phyloP scores from a whole-genome alignment of 2,329 filamentous ascomycete species.

The Aspergillus sp. region DNA sequence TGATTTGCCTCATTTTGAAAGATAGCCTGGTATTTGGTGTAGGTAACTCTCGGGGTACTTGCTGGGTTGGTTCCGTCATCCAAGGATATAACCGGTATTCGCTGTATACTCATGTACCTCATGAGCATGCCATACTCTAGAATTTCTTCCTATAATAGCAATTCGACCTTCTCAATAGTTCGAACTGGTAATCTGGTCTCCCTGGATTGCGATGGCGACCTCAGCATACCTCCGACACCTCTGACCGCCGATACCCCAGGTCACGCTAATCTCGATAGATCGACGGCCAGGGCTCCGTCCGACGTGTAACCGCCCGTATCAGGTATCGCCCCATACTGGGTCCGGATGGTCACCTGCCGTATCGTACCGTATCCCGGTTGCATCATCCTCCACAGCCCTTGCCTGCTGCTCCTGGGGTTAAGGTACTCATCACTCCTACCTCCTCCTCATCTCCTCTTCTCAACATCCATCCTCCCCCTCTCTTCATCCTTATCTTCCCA shows the following conservation, averaged over 20 bases:
- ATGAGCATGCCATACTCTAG: too few relatives aligned
- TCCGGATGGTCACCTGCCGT: slow-evolving; percentile 21
- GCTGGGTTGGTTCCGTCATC: slow-evolving; percentile 9
- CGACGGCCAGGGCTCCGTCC: slow-evolving; percentile 16
- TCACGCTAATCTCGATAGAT: slow-evolving; percentile 21
- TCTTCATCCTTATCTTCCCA: slow-evolving; percentile 14
- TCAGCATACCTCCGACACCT: background rate
- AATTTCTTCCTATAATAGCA: too few relatives aligned
- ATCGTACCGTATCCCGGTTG: slow-evolving; percentile 31
- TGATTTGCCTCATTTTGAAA: slow-evolving; percentile 6
- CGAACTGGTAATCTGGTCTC: background rate
- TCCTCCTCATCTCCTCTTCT: slow-evolving; percentile 25
- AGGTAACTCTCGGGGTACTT: slow-evolving; percentile 13
- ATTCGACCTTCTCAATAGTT: background rate
- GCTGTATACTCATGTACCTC: too few relatives aligned
- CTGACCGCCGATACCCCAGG: slow-evolving; percentile 10
- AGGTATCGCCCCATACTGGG: slow-evolving; percentile 9
- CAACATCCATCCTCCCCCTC: slow-evolving; percentile 20
- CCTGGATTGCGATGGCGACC: background rate
- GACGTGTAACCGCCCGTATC: background rate
- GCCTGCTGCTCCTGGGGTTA: slow-evolving; percentile 18
- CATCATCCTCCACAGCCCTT: slow-evolving; percentile 33
- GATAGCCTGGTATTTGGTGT: background rate
- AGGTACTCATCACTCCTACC: slow-evolving; percentile 1
- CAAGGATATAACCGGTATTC: background rate